Evolutionary conservation across 2,329 filamentous ascomycete species (phyloP), one percentile per base, ranked within the genome.

Genomic region (Cercospora canescens): DNA sequence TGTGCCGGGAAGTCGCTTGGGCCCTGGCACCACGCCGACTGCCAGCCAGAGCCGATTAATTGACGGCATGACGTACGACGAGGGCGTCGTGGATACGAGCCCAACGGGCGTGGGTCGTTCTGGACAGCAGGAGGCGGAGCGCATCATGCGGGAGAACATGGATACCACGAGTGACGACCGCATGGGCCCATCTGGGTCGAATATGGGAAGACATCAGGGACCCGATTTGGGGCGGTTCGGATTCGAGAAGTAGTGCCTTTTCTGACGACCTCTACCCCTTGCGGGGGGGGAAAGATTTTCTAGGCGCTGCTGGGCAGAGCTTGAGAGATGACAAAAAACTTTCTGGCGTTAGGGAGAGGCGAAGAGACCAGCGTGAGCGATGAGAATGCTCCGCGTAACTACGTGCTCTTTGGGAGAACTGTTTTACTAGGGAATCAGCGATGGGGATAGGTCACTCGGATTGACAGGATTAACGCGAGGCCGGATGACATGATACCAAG

Each of bases 91-190:
- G 26, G 81, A 82, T 67, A 81, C 80, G 6, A 71, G 77, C 18
- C 48, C 63, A 21, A 70, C 77, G n/a, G 41, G 63, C 18, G 76
- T 74, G 37, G 72, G 74, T 35, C 56, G 63, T 12, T 60, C 41
- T 11, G 69, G 65, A 7, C 50, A 65, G 32, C 65, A 91, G 69
- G 82, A 87, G 16, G 88, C 89, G 6, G 89, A 91, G 78, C 82
- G 87, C 65, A 88, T 90, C 64, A 78, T 91, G 66, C 84, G 86
- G 64, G 87, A 89, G 72, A 83, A 84, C 30, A 69, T 89, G 65
- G 85, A 87, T 63, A 81, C 73, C 7, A 76, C 75, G 21, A 71
- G 72, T 34, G 72, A 71, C 32, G 76, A 77, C 61, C 74, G 75
- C 28, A 77, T 76, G 69, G 60, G 60, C 24, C 14, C 60, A 6